Base-by-base conservation (phyloP, 768 basidiomycete genomes). In the Mycena sanguinolenta region DNA sequence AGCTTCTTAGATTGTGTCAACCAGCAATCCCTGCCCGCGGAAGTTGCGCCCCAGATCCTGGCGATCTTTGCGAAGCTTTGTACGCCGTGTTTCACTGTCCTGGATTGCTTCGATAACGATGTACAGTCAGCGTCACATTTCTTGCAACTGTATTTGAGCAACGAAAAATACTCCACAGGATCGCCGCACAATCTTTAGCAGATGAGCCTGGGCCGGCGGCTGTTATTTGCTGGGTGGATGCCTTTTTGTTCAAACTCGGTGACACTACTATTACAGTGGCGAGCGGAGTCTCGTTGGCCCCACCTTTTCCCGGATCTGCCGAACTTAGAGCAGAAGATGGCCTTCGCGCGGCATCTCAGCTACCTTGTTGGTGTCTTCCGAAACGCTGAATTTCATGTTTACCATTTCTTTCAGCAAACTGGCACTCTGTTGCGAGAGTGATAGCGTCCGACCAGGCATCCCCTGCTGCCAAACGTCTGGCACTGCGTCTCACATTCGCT, bases 181-280 rank as follows among this genome's bases (percentile, higher is more conserved):
- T 87, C 55, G 87, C 85, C 14, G 77, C 82, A 16, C 77, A 76
- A 38, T 77, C 82, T 36, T 46, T 78, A n/a, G 34, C 71, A 5
- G 65, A 70, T 16, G 71, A 65, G n/a, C 55, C 78, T 38, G 58
- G 76, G 38, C 50, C 77, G 13, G 71, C 67, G 4, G 76, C 83
- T 16, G 69, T 86, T n/a, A 79, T 90, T 60, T 93, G 88, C 74
- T 93, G 91, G 90, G 88, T 88, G 13, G 92, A 94, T 66, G 80
- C 86, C 57, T 64, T 93, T 9, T 75, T 94, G 27, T 85, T 85
- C 13, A 88, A 84, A 72, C 75, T 94, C 8, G 84, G 86, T 36
- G 81, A 85, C 58, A 77, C 79, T 16, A 71, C 75, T 25, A 72
- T 81, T 36, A 60, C 72, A n/a, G 54, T 85, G 58, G 80, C 81